phyloP scores from a whole-genome alignment of 768 basidiomycete genomes.

The Pulveroboletus frians region DNA sequence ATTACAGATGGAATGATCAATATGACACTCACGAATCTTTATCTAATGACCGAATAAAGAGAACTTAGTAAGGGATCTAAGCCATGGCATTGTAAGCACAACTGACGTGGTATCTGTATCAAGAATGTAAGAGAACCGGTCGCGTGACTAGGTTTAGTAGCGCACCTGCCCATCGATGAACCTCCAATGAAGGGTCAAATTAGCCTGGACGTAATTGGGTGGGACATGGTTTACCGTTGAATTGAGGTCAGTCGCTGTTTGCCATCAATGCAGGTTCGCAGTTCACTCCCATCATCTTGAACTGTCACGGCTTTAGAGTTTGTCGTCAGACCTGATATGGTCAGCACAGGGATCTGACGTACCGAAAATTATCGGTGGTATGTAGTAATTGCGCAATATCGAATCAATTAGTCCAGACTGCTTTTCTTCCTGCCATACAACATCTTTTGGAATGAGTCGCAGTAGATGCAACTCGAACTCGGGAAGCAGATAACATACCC shows the following conservation, averaged over 20 bases:
- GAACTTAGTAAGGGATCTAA: conserved; percentile 6
- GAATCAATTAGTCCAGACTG: conserved; percentile 63
- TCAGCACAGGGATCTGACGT: conserved; percentile 7
- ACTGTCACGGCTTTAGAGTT: conserved; percentile 33
- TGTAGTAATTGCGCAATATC: conserved; percentile 55
- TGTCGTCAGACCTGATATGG: background rate
- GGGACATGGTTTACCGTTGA: conserved; percentile 37
- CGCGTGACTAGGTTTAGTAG: conserved; percentile 7
- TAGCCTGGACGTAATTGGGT: background rate
- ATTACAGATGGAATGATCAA: background rate
- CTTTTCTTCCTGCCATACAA: conserved; percentile 62
- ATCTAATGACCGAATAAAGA: conserved; percentile 22
- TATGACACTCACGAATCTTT: conserved; percentile 35
- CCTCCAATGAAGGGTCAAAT: conserved; percentile 27
- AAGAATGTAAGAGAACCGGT: conserved; percentile 2
- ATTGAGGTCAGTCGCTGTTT: conserved; percentile 70
- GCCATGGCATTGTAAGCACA: background rate
- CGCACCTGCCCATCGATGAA: conserved; percentile 54
- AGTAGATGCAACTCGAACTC: conserved; percentile 1
- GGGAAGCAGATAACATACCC: conserved; percentile 32
- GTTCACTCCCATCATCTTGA: conserved; percentile 39
- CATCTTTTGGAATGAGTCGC: conserved; percentile 32
- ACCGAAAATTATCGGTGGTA: conserved; percentile 68
- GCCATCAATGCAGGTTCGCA: conserved; percentile 61
- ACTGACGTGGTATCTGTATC: conserved; percentile 42